These are phyloP conservation scores for Cystobasidiaceae sp. DNA, from an alignment of 1,284 basidiomycete species.

Conservation along the genomic window DNA sequence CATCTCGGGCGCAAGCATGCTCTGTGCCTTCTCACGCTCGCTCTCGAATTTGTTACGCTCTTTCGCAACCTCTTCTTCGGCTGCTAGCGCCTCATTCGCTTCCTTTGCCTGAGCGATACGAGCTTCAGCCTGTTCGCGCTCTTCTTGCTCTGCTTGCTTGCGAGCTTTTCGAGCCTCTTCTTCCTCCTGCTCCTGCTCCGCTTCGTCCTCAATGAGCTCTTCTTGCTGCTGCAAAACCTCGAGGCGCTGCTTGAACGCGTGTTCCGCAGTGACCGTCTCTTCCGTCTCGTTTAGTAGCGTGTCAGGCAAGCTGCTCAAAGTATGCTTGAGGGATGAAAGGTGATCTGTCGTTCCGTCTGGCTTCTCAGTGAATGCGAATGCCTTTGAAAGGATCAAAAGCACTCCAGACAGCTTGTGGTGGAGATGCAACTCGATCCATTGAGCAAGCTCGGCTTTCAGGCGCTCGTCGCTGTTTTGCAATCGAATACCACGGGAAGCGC, in stretches of 20 bases:
- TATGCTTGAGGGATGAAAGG: conserved; percentile 74
- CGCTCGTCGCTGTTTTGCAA: conserved; percentile 58
- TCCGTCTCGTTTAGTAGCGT: conserved; percentile 95
- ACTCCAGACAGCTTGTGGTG: conserved; percentile 83
- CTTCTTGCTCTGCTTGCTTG: conserved; percentile 64
- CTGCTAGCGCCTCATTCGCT: conserved; percentile 31
- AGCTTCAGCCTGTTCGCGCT: conserved; percentile 42
- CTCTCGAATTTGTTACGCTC: conserved; percentile 58
- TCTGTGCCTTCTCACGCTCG: conserved; percentile 43
- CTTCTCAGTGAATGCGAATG: conserved; percentile 88
- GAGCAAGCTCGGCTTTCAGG: conserved; percentile 78
- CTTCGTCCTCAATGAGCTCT: conserved; percentile 97
- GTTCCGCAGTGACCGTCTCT: conserved; percentile 84
- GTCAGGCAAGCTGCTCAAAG: conserved; percentile 88
- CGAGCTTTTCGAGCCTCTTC: conserved; percentile 80
- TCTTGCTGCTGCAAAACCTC: conserved; percentile 97
- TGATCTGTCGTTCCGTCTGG: conserved; percentile 65
- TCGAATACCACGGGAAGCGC: conserved; percentile 88
- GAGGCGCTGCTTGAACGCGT: conserved; percentile 95
- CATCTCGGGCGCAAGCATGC: conserved; percentile 42
- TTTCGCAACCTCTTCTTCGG: conserved; percentile 58
- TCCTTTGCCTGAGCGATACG: conserved; percentile 23
- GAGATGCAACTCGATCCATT: conserved; percentile 92
- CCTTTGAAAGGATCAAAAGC: conserved; percentile 82
- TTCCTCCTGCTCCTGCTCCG: conserved; percentile 91